Percentiles rank a stretch among this genome's conserved stretches.
Conservation (phyloP, 805 yeast genomes). For the Suhomyces canberraensis region DNA sequence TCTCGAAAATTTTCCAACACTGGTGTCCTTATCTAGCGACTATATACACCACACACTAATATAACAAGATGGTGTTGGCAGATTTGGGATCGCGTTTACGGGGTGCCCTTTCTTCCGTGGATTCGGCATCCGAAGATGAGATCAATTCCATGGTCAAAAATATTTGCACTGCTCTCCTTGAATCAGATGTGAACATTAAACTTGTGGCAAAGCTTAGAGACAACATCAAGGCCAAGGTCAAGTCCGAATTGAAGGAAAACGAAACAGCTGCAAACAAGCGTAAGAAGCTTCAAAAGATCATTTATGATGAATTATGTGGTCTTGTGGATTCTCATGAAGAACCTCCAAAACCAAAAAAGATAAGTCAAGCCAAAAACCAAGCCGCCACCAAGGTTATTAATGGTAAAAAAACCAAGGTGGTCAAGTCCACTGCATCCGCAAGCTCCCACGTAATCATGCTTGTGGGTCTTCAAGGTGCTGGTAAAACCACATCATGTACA, state of each 20-base stretch:
- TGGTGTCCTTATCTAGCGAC: not conserved
- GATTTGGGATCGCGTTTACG: slow-evolving; percentile 44
- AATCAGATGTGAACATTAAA: slow-evolving; percentile 89
- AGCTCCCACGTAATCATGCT: slow-evolving; percentile 76
- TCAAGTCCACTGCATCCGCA: slow-evolving; percentile 15
- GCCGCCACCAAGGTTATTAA: slow-evolving; percentile 18
- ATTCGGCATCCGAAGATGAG: slow-evolving; percentile 39
- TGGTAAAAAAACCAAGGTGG: slow-evolving; percentile 25
- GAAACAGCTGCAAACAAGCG: slow-evolving; percentile 62
- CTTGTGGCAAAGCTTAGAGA: slow-evolving; percentile 76
- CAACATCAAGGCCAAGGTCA: slow-evolving; percentile 49
- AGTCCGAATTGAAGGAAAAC: slow-evolving; percentile 49
- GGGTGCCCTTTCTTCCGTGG: slow-evolving; percentile 41
- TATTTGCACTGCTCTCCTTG: slow-evolving; percentile 84
- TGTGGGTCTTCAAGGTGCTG: slow-evolving; percentile 98
- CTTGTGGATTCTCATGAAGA: slow-evolving; percentile 71
- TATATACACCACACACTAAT: no score
- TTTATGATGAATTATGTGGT: slow-evolving; percentile 86
- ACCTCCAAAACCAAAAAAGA: slow-evolving; percentile 81
- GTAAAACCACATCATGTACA: slow-evolving; percentile 97
- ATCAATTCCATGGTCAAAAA: slow-evolving; percentile 67
- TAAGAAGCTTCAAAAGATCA: slow-evolving; percentile 84
- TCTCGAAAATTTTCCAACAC: slow-evolving; percentile 2
- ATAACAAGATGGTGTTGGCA: slow-evolving; percentile 39
- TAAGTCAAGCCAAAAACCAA: slow-evolving; percentile 28